Evolutionary conservation across 164 flowering plant genomes (phyloP).

Genomic region (Liriodendron chinense): DNA sequence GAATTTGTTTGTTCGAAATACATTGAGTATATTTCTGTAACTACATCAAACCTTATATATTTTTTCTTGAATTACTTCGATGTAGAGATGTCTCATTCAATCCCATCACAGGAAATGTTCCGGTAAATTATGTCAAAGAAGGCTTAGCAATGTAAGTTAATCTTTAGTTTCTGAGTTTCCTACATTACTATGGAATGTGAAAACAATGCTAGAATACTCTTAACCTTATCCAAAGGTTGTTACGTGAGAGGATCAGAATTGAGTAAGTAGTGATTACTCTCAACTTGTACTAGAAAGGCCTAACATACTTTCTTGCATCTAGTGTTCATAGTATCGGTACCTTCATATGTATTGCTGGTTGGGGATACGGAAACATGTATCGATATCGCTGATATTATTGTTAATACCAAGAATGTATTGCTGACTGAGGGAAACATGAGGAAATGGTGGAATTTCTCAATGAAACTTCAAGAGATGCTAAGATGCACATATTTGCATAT

Average conservation of each 20-base stretch:
- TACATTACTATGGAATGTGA: neutral
- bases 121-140: constrained; percentile 21
- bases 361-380: no score
- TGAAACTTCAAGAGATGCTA: no score
- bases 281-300: neutral
- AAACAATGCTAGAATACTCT: neutral
- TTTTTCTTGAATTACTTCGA: neutral
- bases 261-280: neutral
- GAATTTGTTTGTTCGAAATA: neutral
- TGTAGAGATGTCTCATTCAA: constrained; percentile 54
- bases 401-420: no score
- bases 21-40: neutral
- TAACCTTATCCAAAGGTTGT: no score
- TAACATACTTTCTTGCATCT: neutral
- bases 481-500: no score
- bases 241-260: neutral
- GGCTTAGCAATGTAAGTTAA: constrained; percentile 38
- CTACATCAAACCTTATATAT: no score
- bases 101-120: constrained; percentile 38
- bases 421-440: no score
- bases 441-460: no score
- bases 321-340: neutral
- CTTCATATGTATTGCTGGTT: neutral
- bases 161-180: neutral
- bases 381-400: no score